phyloP scores from a whole-genome alignment of 495 filamentous ascomycete genomes.

The Cercophora sp. region DNA sequence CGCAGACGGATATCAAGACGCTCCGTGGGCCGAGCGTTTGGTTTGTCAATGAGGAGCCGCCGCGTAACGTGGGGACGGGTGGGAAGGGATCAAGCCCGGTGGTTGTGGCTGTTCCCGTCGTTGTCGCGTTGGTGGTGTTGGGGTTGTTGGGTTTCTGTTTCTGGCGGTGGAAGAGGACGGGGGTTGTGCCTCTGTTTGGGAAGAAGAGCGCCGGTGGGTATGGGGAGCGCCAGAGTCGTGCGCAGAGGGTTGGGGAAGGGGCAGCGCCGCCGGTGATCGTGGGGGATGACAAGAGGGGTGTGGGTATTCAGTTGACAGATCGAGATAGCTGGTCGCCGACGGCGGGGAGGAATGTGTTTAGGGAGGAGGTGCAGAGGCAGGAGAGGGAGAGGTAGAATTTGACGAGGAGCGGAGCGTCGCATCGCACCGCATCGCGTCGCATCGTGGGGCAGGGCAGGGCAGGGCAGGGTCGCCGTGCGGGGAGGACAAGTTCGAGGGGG shows the following conservation, averaged over 20 bases:
- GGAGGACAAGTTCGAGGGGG: too few species aligned
- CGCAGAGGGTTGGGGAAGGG: constrained; percentile 16
- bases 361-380: constrained; percentile 34
- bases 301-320: constrained; percentile 29
- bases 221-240: constrained; percentile 23
- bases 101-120: constrained; percentile 24
- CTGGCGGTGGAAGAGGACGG: constrained; percentile 13
- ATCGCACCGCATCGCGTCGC: too few species aligned
- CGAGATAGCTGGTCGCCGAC: constrained; percentile 33
- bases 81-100: background rate
- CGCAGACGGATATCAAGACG: background rate
- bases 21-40: constrained; percentile 17
- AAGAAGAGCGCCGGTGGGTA: constrained; percentile 20
- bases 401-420: too few species aligned
- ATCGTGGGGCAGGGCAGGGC: too few species aligned
- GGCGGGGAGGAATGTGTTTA: constrained; percentile 29
- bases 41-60: background rate
- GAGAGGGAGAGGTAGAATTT: constrained; percentile 18
- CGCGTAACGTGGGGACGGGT: background rate
- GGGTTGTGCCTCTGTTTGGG: constrained; percentile 18
- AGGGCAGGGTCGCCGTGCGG: too few species aligned
- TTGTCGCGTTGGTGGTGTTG: constrained; percentile 14
- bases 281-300: constrained; percentile 14
- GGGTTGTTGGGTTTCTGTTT: constrained; percentile 15
- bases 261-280: background rate